phyloP scores from a whole-genome alignment of 352 stramenopile genomes.

The Globisporangium uncinulatum region DNA sequence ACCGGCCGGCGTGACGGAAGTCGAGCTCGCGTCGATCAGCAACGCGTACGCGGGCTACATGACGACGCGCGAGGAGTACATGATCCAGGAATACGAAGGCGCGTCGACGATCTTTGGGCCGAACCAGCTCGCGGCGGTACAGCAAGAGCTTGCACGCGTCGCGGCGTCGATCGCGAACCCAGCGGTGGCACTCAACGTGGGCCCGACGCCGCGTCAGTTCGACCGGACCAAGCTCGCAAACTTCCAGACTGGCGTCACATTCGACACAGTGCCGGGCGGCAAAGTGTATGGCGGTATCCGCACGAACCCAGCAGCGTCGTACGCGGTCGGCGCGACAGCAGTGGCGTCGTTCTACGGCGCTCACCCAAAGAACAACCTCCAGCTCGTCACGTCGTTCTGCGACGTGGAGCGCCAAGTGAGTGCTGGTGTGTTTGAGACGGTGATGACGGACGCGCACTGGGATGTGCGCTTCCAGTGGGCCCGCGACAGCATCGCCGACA shows the following conservation, averaged over 20 bases:
- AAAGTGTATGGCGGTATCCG: slow-evolving; percentile 22
- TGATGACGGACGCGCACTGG: slow-evolving; percentile 54
- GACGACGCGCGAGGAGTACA: slow-evolving; percentile 61
- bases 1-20: slow-evolving; percentile 26
- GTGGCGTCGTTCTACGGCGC: slow-evolving; percentile 34
- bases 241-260: slow-evolving; percentile 31
- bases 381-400: slow-evolving; percentile 36
- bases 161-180: slow-evolving; percentile 24
- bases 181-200: slow-evolving; percentile 21
- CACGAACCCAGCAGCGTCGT: slow-evolving; percentile 18
- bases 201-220: slow-evolving; percentile 34
- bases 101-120: slow-evolving; percentile 67
- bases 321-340: slow-evolving; percentile 24
- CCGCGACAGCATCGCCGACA: slow-evolving; percentile 22
- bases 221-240: slow-evolving; percentile 24
- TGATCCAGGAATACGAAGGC: slow-evolving; percentile 62
- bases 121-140: slow-evolving; percentile 54
- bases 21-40: slow-evolving; percentile 42
- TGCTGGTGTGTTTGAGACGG: slow-evolving; percentile 13
- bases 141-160: slow-evolving; percentile 44
- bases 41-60: slow-evolving; percentile 63
- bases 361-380: slow-evolving; percentile 44
- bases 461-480: slow-evolving; percentile 42
- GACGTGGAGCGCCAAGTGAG: slow-evolving; percentile 28
- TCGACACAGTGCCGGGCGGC: slow-evolving; percentile 27